phyloP scores from a whole-genome alignment of 352 stramenopile species.

The Saprolegnia parasitica region DNA sequence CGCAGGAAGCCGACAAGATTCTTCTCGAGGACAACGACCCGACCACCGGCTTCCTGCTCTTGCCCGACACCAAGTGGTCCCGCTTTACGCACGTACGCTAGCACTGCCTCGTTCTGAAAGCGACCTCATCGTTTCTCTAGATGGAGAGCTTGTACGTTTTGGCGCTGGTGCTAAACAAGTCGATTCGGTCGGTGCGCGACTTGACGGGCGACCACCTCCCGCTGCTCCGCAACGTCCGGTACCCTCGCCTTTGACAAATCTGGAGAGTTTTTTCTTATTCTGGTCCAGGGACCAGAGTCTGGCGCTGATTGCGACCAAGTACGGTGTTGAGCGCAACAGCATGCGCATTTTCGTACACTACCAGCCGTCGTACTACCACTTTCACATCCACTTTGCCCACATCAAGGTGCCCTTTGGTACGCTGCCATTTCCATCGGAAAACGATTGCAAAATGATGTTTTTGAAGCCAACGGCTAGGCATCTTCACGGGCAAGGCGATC shows the following conservation, averaged over 20 bases:
- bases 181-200: constrained; percentile 71
- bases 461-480: constrained; percentile 38
- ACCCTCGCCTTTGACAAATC: neutral
- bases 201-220: constrained; percentile 54
- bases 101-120: too few relatives aligned
- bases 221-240: constrained; percentile 73
- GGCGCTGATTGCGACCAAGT: constrained; percentile 47
- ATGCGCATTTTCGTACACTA: constrained; percentile 85
- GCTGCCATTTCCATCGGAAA: neutral
- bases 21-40: constrained; percentile 67
- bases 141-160: constrained; percentile 77
- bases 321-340: constrained; percentile 46
- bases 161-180: constrained; percentile 71
- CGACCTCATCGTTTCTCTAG: too few relatives aligned
- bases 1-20: constrained; percentile 74
- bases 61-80: constrained; percentile 84
- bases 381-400: constrained; percentile 85
- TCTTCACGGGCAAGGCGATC: constrained; percentile 72
- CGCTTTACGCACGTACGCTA: constrained; percentile 56
- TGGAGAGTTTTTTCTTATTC: neutral
- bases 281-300: constrained; percentile 54
- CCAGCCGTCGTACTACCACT: constrained; percentile 85
- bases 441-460: neutral
- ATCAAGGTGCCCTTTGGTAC: constrained; percentile 73
- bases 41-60: constrained; percentile 62